These are phyloP conservation scores for Coniochaeta sp. DNA, from an alignment of 2,329 filamentous ascomycete genomes.

Conservation along the genomic window DNA sequence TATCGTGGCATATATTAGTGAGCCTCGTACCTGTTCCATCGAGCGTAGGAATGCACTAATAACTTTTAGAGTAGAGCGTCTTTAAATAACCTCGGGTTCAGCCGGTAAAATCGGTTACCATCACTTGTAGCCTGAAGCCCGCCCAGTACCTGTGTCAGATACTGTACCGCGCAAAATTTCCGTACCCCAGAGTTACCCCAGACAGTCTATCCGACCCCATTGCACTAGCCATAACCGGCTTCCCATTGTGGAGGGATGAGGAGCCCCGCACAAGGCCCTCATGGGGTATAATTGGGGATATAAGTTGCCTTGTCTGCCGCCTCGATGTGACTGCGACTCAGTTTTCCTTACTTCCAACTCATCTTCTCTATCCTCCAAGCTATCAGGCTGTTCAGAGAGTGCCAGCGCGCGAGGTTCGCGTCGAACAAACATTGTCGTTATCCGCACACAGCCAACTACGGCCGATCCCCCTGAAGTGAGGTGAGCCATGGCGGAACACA, in stretches of 20 bases:
- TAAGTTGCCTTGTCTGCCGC: background rate
- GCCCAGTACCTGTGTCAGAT: background rate
- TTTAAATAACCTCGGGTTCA: background rate
- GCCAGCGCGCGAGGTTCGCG: no score
- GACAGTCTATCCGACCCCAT: background rate
- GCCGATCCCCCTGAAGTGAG: background rate
- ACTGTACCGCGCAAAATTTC: background rate
- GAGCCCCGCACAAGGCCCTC: background rate
- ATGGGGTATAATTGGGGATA: no score
- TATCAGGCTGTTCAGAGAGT: background rate
- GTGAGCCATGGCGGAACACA: conserved; percentile 2
- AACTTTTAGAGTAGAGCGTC: no score
- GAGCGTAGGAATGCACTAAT: no score
- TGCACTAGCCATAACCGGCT: background rate
- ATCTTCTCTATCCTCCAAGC: background rate
- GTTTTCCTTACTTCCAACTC: background rate
- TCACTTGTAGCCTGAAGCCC: background rate
- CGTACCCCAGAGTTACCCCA: background rate
- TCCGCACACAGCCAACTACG: background rate
- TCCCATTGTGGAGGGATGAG: background rate
- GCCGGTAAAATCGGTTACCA: background rate
- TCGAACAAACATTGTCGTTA: background rate
- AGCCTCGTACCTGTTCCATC: no score
- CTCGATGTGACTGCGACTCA: background rate
- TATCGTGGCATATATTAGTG: no score